Evolutionary conservation across 192 early-diverging fungal genomes (phyloP).

Genomic region (Geranomyces michiganensis): DNA sequence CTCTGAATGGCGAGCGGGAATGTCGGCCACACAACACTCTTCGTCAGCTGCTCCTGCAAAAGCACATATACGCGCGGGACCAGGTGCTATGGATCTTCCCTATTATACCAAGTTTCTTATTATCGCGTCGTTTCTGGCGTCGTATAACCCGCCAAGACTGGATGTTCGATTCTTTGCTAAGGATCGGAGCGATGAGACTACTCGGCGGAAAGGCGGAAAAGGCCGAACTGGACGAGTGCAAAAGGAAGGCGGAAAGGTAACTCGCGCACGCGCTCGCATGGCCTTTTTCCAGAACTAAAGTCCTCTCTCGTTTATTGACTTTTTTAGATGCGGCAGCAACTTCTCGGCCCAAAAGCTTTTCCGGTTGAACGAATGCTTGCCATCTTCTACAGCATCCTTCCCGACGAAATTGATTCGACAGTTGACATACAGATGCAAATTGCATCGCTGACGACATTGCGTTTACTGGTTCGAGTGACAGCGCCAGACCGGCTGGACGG

Average conservation of each 20-base stretch:
- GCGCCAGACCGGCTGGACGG: conserved; percentile 76
- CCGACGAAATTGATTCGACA: conserved; percentile 68
- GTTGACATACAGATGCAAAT: conserved; percentile 80
- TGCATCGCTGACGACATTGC: conserved; percentile 76
- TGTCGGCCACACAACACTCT: background rate
- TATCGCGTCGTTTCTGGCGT: conserved; percentile 87
- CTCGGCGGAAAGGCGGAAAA: conserved; percentile 18
- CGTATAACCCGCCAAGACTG: conserved; percentile 86
- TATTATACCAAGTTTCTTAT: conserved; percentile 89
- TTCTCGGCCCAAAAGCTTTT: conserved; percentile 90
- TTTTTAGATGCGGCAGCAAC: conserved; percentile 71
- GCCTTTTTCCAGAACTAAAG: background rate
- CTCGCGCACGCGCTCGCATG: background rate
- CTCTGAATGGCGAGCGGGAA: conserved; percentile 67
- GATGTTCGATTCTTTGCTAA: conserved; percentile 87
- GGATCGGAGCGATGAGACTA: conserved; percentile 49
- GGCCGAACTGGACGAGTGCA: conserved; percentile 17
- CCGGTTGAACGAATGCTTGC: conserved; percentile 96
- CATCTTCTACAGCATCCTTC: conserved; percentile 81
- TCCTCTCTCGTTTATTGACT: background rate
- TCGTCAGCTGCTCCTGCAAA: background rate
- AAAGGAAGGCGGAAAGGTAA: conserved; percentile 34
- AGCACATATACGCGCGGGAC: background rate
- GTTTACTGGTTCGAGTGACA: conserved; percentile 74
- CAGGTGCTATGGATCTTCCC: conserved; percentile 58